phyloP scores from a whole-genome alignment of 192 early-diverging fungal species.

The Backusella psychrophila region DNA sequence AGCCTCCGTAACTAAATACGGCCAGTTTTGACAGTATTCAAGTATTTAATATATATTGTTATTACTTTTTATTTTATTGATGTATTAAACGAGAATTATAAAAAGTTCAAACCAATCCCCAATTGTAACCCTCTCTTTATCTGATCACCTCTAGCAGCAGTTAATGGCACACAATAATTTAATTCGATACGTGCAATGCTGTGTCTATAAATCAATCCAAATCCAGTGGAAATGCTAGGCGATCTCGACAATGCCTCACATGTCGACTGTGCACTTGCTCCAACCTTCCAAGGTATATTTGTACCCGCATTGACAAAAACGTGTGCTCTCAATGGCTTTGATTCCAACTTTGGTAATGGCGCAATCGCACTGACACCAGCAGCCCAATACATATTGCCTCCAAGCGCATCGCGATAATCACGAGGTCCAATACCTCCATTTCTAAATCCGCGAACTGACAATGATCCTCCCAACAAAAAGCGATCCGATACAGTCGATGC shows the following conservation, averaged over 20 bases:
- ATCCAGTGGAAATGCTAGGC: constrained; percentile 73
- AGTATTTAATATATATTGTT: background rate
- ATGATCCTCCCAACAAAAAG: constrained; percentile 85
- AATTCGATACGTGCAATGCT: constrained; percentile 85
- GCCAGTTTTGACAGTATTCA: no score
- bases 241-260: constrained; percentile 46
- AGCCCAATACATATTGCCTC: constrained; percentile 85
- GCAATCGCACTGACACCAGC: constrained; percentile 78
- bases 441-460: constrained; percentile 85
- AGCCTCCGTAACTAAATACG: no score
- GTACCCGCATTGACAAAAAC: constrained; percentile 88
- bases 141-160: constrained; percentile 58
- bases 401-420: constrained; percentile 76
- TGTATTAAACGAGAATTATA: constrained; percentile 36
- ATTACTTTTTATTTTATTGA: background rate
- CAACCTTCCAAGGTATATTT: constrained; percentile 50
- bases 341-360: constrained; percentile 70
- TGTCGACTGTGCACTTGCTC: constrained; percentile 33
- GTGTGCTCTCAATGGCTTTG: constrained; percentile 73
- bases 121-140: constrained; percentile 80
- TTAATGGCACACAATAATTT: constrained; percentile 85
- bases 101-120: constrained; percentile 83
- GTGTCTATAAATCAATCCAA: constrained; percentile 86
- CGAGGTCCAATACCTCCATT: constrained; percentile 87
- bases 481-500: constrained; percentile 79